These are phyloP conservation scores for Colletotrichum chrysophilum DNA, from an alignment of 2,329 filamentous ascomycete genomes.

Conservation along the genomic window DNA sequence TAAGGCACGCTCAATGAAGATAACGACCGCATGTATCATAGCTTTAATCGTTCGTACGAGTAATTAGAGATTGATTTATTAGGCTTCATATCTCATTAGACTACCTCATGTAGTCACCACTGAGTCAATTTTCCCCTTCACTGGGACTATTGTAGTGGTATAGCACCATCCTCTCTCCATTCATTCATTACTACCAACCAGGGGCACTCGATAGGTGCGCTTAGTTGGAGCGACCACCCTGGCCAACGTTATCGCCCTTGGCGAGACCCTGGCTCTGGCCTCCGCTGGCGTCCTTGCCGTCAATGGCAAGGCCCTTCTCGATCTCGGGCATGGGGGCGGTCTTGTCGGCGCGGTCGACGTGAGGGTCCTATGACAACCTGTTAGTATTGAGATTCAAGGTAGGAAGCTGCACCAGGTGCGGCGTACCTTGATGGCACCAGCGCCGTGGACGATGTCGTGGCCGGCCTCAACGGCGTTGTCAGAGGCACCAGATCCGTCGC, in stretches of 20 bases:
- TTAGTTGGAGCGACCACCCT: constrained; percentile 35
- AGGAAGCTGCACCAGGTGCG: too few relatives aligned
- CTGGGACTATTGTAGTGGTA: too few relatives aligned
- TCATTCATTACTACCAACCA: too few relatives aligned
- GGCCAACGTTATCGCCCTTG: constrained; percentile 43
- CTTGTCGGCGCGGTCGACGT: constrained; percentile 54
- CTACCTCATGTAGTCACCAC: constrained; percentile 14
- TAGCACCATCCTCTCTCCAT: background rate
- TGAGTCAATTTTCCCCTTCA: too few relatives aligned
- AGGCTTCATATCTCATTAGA: constrained; percentile 4
- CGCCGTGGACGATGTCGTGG: constrained; percentile 51
- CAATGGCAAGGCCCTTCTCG: constrained; percentile 48
- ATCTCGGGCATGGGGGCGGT: constrained; percentile 51
- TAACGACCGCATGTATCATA: too few relatives aligned
- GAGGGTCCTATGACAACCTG: background rate
- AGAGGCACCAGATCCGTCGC: constrained; percentile 51
- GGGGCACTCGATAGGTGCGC: too few relatives aligned
- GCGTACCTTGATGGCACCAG: constrained; percentile 42
- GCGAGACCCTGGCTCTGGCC: constrained; percentile 48
- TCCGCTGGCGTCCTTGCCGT: constrained; percentile 45
- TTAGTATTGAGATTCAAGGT: background rate
- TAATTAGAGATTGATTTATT: background rate
- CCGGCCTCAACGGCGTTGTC: constrained; percentile 49
- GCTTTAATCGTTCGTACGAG: accelerated
- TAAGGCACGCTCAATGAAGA: too few relatives aligned